Base-by-base conservation (phyloP, 1,139 yeast genomes). In the Yamadazyma epiphylla region DNA sequence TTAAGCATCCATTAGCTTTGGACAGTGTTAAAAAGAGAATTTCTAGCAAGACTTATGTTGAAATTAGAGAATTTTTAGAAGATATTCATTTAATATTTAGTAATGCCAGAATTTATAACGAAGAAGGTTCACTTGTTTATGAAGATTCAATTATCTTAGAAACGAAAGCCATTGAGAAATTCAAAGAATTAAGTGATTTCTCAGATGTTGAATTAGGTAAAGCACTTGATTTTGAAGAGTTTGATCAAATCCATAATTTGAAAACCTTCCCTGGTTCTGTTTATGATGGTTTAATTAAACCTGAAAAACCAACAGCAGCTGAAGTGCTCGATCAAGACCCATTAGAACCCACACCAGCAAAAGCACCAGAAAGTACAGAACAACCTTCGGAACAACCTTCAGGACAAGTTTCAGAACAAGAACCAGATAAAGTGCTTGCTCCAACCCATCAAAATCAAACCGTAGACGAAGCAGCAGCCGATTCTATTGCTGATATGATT, bases 51-150 rank as follows among this genome's bases (percentile, higher is more conserved):
- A 64, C 72, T 5, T 85, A 86, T 49, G 61, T 64, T 16, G 55
- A 63, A 5, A 55, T 80, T 28, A 68, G 74, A 22, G 89, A 82
- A 42, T 73, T 84, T 36, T 57, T 79, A 32, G 83, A 74, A 40
- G 95, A 86, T 49, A 62, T 86, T 35, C 81, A 80, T 42, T 68
- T 80, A 44, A 84, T 89, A 76, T 84, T 85, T 55, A 69, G 74
- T 36, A 89, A 89, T 55, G 96, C 96, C 2, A 70, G 80, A 39
- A 74, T 76, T n/a, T 89, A 87, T 53, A 89, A 89, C 48, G 94
- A 87, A 48, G 95, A 85, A 52, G 95, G 94, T 0, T 85, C 95
- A 2, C 55, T 80, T 37, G 87, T 89, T 12, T 85, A 79, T 46
- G 71, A 76, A 36, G 96, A 88, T 58, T 94, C 97, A 1, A 59